These are phyloP conservation scores for Millerozyma miso DNA, from an alignment of 805 yeast species.

Conservation along the genomic window DNA sequence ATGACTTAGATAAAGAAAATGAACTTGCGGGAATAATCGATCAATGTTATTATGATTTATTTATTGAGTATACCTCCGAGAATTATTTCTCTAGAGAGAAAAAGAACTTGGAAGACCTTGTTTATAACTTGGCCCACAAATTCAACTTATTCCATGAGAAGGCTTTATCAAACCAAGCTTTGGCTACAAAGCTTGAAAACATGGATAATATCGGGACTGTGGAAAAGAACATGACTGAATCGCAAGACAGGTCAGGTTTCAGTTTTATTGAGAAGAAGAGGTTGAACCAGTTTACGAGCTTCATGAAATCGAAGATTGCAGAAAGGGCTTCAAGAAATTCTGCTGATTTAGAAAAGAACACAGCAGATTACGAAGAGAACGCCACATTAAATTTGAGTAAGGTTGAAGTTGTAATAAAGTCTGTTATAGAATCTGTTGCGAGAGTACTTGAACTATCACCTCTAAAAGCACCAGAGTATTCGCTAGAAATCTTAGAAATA, in stretches of 20 bases:
- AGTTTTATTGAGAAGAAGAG: constrained; percentile 39
- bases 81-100: constrained; percentile 71
- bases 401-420: constrained; percentile 62
- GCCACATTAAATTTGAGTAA: constrained; percentile 35
- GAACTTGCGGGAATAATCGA: constrained; percentile 54
- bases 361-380: constrained; percentile 18
- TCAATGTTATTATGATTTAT: constrained; percentile 67
- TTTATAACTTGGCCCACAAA: constrained; percentile 41
- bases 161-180: constrained; percentile 31
- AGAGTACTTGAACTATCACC: constrained; percentile 73
- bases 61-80: constrained; percentile 63
- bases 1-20: constrained; percentile 44
- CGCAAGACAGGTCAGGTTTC: constrained; percentile 25
- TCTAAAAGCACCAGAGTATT: constrained; percentile 53
- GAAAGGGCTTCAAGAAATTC: constrained; percentile 36
- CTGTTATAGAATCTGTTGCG: constrained; percentile 73
- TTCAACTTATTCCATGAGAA: constrained; percentile 39
- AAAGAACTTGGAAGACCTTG: constrained; percentile 56
- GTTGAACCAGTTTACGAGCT: constrained; percentile 50
- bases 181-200: constrained; percentile 29
- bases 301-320: constrained; percentile 47
- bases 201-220: constrained; percentile 26
- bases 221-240: constrained; percentile 9
- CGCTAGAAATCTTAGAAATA: constrained; percentile 63
- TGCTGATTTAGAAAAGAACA: constrained; percentile 10